Evolutionary conservation across 1,284 basidiomycete species (phyloP), one percentile per base, ranked within the genome.

Genomic region (Coriolopsis trogii): DNA sequence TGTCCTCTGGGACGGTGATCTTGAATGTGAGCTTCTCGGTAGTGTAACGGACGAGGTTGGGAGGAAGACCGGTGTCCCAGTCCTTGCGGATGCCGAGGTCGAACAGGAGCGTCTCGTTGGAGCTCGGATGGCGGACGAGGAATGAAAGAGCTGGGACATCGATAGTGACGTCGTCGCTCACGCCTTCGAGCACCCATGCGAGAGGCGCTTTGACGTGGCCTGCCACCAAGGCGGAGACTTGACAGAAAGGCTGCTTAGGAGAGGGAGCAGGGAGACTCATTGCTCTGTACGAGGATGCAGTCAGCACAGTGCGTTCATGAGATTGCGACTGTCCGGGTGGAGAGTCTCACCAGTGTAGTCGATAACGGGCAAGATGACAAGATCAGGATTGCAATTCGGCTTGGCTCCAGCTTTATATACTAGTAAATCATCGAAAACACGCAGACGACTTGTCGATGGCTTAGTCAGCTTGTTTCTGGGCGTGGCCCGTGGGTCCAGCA

Each of bases 61-160:
- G 72, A 1, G 79, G 74, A 30, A 72, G 72, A 5, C 39, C 33
- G 24, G 64, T 70, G 20, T 74, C 63, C 61, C 71, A 66, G 60
- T 82, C 76, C 37, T 73, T 72, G 33, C 78, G 73, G 18, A 77
- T 70, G n/a, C 81, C 80, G 9, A 84, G 71, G 55, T 83, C 82
- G 55, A 84, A 81, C 8, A 83, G 61, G 46, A 82, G 60, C 2
- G 41, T 46, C 28, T 50, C 63, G 8, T 65, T 61, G 13, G 66
- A 72, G 20, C 56, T 55, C 15, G 77, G 76, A 55, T 83, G 79
- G 6, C 70, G 70, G 37, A 84, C 65, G 41, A 75, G 71, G 64
- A 82, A 84, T 3, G 74, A 69, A 31, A 83, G 70, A 10, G 75
- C 74, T 6, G 79, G 81, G 25, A 53, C 25, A 29, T 26, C 30